Evolutionary conservation across 495 filamentous ascomycete species (phyloP), one percentile per base, ranked within the genome.

Genomic region (Monascus purpureus): DNA sequence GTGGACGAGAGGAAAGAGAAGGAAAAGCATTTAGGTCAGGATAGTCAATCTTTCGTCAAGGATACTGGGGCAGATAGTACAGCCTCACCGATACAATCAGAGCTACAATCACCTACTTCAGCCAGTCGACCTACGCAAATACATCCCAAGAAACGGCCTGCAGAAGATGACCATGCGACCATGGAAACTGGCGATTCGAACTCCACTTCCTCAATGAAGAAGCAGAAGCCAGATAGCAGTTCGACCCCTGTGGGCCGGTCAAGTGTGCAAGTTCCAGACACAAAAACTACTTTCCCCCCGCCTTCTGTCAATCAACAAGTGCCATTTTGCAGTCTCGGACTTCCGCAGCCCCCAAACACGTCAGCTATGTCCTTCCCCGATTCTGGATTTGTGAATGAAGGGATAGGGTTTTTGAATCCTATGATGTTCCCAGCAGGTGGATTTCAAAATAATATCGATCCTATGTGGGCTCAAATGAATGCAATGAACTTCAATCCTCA

Each of bases 71-170:
- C 38, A 20, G 31, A 27, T 27, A 27, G 27, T 18, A 38, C 29
- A 17, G 33, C 31, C 8, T 34, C 20, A 17, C 34, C 26, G 5
- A 35, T 35, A 39, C 45, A 17, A 41, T 35, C 32, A 18, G 35
- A 35, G 17, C 28, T 48, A 28, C 45, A 49, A 28, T 33, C 48
- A 32, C 56, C 56, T 33, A 45, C 45, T 19, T 42, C 55, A n/a
- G 49, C 50, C 14, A 65, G 61, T 17, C 52, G 59, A 38, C 40
- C 51, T n/a, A 43, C 47, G 9, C 41, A 53, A 14, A 32, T 31
- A 4, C 38, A 53, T 25, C 60, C 67, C 12, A 87, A 78, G 57
- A 95, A 94, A 61, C 75, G 90, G 11, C 67, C 78, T 8, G 85
- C 85, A 22, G 81, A 93, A 26, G 78, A 84, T 25, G 58, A 75